Conservation (phyloP, 306 rosid species). For the Corylus avellana region DNA sequence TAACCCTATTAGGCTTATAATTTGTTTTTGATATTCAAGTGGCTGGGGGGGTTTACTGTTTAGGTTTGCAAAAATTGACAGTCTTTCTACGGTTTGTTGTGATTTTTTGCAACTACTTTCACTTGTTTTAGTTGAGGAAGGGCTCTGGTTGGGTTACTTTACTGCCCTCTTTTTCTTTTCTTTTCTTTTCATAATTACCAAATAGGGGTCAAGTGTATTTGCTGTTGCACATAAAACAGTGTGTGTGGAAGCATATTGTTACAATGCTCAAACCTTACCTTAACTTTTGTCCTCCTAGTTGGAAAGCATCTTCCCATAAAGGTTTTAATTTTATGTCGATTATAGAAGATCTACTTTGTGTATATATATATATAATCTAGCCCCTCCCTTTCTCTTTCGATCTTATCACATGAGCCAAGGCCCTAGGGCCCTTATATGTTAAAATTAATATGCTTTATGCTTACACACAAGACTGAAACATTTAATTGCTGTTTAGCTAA, state of each 20-base stretch:
- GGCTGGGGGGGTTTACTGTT: not conserved
- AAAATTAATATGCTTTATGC: not conserved
- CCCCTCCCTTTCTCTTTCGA: not conserved
- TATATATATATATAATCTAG: not conserved
- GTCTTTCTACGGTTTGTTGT: not conserved
- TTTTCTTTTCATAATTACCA: not conserved
- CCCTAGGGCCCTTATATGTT: not conserved
- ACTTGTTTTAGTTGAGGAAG: not conserved
- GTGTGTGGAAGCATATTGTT: not conserved
- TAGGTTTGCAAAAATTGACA: not conserved
- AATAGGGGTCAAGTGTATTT: not conserved
- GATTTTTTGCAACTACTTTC: not conserved
- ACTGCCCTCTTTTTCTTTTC: not conserved
- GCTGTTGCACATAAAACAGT: not conserved
- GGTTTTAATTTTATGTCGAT: no score
- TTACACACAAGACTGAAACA: not conserved
- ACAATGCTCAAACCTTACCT: not conserved
- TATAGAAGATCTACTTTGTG: no score
- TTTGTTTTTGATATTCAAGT: not conserved
- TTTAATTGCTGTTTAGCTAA: not conserved
- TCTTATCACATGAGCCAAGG: not conserved
- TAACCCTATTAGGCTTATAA: not conserved
- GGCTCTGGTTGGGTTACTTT: not conserved
- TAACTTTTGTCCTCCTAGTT: not conserved
- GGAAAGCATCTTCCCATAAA: not conserved